Evolutionary conservation across 495 filamentous ascomycete species (phyloP).

Genomic region (Neurospora tetrasperma): DNA sequence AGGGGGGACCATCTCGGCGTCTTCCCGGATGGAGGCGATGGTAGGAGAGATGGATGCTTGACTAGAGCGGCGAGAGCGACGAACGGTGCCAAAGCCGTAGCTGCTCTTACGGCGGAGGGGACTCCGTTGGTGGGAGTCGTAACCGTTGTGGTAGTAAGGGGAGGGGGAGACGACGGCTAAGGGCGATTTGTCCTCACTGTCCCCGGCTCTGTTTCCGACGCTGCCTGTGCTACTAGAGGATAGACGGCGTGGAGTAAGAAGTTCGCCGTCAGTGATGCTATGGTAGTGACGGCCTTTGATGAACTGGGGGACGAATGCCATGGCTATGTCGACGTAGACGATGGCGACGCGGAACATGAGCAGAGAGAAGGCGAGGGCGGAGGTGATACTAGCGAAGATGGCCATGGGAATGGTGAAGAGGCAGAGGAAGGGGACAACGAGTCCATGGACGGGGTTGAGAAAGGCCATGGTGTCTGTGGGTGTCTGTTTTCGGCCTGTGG

Average conservation of each 20-base stretch:
- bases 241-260: neutral
- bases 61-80: constrained; percentile 26
- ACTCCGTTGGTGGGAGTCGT: constrained; percentile 2
- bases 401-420: constrained; percentile 59
- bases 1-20: constrained; percentile 5
- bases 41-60: constrained; percentile 18
- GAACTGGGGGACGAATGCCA: constrained; percentile 48
- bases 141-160: neutral
- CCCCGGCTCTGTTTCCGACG: neutral
- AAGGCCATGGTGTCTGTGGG: constrained; percentile 27
- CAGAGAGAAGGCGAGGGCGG: constrained; percentile 51
- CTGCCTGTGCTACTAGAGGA: constrained; percentile 1
- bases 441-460: constrained; percentile 37
- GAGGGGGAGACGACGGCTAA: constrained; percentile 10
- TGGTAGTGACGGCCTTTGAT: constrained; percentile 31
- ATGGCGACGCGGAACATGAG: constrained; percentile 55
- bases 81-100: constrained; percentile 26
- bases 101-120: constrained; percentile 17
- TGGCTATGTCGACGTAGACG: constrained; percentile 59
- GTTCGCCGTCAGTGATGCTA: constrained; percentile 1
- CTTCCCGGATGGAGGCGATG: constrained; percentile 24
- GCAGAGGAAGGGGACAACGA: constrained; percentile 53
- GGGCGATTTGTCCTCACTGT: constrained; percentile 7
- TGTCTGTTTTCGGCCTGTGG: neutral
- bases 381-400: constrained; percentile 59